These are phyloP conservation scores for Neurospora sublineolata DNA, from an alignment of 495 filamentous ascomycete genomes.

Conservation along the genomic window DNA sequence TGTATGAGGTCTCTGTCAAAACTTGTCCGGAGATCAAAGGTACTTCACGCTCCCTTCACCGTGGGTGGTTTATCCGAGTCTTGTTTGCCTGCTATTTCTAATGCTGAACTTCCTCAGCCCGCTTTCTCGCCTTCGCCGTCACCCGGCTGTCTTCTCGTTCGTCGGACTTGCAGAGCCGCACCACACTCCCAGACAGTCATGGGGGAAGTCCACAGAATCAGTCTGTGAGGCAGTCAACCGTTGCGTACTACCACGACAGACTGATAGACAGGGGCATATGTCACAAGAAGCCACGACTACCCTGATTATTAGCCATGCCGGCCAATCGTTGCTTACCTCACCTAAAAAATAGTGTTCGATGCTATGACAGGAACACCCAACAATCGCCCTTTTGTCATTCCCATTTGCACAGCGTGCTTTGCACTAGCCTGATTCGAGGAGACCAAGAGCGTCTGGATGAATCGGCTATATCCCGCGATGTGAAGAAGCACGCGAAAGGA, in stretches of 20 bases:
- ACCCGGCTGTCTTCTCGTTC: not conserved
- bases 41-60: not conserved
- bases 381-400: not conserved
- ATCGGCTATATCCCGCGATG: not conserved
- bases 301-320: not conserved
- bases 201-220: not conserved
- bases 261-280: not conserved
- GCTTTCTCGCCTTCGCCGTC: not conserved
- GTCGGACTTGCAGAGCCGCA: not conserved
- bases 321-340: not conserved
- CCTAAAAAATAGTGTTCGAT: not conserved
- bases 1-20: not conserved
- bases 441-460: not conserved
- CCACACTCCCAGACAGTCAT: not conserved
- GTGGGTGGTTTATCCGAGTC: not conserved
- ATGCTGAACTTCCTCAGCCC: not conserved
- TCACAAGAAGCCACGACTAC: not conserved
- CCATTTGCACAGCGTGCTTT: not conserved
- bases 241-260: not conserved
- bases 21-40: not conserved
- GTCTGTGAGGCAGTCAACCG: not conserved
- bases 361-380: not conserved
- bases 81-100: not conserved
- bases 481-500: not conserved
- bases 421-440: not conserved